These are phyloP conservation scores for Cystofilobasidium bisporidii DNA, from an alignment of 768 basidiomycete species.

Conservation along the genomic window DNA sequence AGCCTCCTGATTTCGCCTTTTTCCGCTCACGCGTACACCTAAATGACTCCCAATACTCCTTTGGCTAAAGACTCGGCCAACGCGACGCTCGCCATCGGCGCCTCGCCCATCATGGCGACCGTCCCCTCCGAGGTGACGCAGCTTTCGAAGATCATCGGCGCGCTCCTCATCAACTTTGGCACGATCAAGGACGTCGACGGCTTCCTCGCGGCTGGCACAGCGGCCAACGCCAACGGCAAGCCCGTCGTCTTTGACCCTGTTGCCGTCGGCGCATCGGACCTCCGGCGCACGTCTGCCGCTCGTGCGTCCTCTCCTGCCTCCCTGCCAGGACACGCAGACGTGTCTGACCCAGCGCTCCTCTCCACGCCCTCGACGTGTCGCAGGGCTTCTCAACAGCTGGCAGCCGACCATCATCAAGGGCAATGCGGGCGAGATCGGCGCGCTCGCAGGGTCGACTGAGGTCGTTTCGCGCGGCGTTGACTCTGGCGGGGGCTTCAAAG, in stretches of 20 bases:
- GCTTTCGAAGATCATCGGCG: constrained; percentile 55
- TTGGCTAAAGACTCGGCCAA: constrained; percentile 62
- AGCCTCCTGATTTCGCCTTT: too few species aligned
- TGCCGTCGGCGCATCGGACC: constrained; percentile 71
- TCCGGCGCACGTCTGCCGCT: constrained; percentile 54
- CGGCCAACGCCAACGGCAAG: constrained; percentile 59
- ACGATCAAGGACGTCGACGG: constrained; percentile 50
- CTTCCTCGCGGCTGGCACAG: constrained; percentile 63
- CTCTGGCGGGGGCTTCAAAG: constrained; percentile 61
- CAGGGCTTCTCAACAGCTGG: constrained; percentile 64
- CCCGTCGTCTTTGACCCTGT: constrained; percentile 87
- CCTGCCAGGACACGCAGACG: constrained; percentile 2
- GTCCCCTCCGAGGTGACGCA: constrained; percentile 73
- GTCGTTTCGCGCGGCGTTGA: constrained; percentile 76
- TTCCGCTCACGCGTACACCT: too few species aligned
- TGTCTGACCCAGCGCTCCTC: neutral
- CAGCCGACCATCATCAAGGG: constrained; percentile 90
- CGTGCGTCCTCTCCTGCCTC: constrained; percentile 43
- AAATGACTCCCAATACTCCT: neutral
- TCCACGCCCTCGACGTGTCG: neutral
- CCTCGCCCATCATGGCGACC: constrained; percentile 90
- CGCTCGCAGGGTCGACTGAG: constrained; percentile 65
- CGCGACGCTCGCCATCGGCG: constrained; percentile 73
- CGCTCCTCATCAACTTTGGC: constrained; percentile 78
- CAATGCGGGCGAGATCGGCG: constrained; percentile 72